phyloP scores from a whole-genome alignment of 2,329 filamentous ascomycete genomes.

The Fusarium humuli region DNA sequence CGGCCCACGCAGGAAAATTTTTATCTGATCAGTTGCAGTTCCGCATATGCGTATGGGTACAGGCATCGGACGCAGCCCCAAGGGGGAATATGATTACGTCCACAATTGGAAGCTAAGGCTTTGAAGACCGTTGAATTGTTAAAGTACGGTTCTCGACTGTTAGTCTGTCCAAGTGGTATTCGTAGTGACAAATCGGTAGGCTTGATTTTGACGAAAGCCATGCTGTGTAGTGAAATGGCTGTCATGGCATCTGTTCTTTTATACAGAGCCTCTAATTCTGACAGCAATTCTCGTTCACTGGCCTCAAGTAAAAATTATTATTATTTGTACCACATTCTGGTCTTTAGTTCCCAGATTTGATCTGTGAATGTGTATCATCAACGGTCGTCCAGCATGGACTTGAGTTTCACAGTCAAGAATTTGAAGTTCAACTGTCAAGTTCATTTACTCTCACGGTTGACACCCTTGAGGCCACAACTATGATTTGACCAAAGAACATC shows the following conservation, averaged over 20 bases:
- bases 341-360: not conserved
- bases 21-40: constrained; percentile 44
- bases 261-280: not conserved
- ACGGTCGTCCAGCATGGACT: too few relatives aligned
- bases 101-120: not conserved
- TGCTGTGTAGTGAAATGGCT: not conserved
- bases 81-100: not conserved
- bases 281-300: not conserved
- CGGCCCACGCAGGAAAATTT: constrained; percentile 40
- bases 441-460: not conserved
- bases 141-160: not conserved
- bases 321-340: too few relatives aligned
- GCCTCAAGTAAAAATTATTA: too few relatives aligned
- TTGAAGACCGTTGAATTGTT: not conserved
- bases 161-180: not conserved
- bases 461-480: not conserved
- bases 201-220: not conserved
- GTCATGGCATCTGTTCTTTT: not conserved
- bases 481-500: not conserved
- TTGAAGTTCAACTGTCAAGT: not conserved
- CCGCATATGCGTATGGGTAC: constrained; percentile 2
- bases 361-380: not conserved
- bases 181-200: not conserved
- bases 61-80: not conserved
- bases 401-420: too few relatives aligned